Base-by-base conservation (phyloP, 1,284 basidiomycete genomes). In the Melampsora americana region DNA sequence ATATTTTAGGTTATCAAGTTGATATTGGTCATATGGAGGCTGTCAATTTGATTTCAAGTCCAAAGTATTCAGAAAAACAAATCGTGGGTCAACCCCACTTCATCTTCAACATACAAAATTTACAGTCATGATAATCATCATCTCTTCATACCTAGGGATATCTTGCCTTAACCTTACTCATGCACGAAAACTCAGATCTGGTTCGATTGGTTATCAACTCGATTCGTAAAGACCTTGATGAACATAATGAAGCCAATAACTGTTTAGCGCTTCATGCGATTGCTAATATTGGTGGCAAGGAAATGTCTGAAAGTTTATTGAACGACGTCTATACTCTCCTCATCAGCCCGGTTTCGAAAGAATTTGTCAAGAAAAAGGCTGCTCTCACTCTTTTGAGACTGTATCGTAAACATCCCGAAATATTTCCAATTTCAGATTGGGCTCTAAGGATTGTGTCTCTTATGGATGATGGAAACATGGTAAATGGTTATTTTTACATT, bases 1-100 rank as follows among this genome's bases (percentile, higher is more conserved):
- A 97, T 82, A 99, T 99, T 79, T 87, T 99, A 77, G 96, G 96
- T 44, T 99, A 99, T 86, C 95, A 95, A 84, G 95, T 99, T 80
- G 96, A 99, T 82, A 89, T 99, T 46, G 96, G 96, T 5, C 95
- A 99, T 83, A 96, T 99, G 94, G 95, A 99, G 82, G 95, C 96
- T 16, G 92, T 99, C 80, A 97, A 99, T 83, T 87, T 99, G 79
- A 97, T 99, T 80, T 91, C 95, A 50, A 95, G 92, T 82, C 85
- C 88, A 62, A 98, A 96, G 82, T 99, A 99, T 83, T 94, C 92
- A 80, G 96, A 99, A 85, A 99, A 99, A 85, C 96, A 99, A 85
- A 99, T 99, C 79, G 95, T 95, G 82, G 80, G 92, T 84, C 35
- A 44, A 1, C 26, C 35, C 39, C 3, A 48, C 32, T 64, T 46